Evolutionary conservation across 2,329 filamentous ascomycete species (phyloP), one percentile per base, ranked within the genome.

Genomic region (Xylaria sp.): DNA sequence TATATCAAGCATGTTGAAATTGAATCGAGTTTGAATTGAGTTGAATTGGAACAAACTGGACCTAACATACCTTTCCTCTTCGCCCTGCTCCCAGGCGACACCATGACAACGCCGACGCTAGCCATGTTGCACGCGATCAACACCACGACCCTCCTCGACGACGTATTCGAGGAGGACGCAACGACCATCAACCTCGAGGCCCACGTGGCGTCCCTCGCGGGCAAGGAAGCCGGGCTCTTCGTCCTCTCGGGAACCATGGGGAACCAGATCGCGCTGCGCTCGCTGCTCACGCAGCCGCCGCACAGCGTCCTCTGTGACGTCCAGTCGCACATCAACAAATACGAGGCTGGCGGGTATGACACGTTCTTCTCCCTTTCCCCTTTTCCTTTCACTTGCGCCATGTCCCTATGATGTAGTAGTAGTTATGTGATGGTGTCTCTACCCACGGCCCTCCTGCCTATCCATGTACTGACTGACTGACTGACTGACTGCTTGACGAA

Each of bases 181-280:
- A 91, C 90, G 0, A 94, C 92, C 10, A 87, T 85, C 64, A 81
- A 84, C 37, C 87, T 94, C 57, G 90, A 94, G 78, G 77, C 84
- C 51, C 88, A 90, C 76, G 83, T 94, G 51, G 90, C 91, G 21
- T 78, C 84, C 6, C 84, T 93, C 1, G 88, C 91, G 2, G 85
- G 86, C 69, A 91, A 93, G 74, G 87, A 91, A 74, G 86, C 87
- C 44, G 90, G 85, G 0, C 82, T 94, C 1, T 88, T 94, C 67
- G 92, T 94, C 51, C 85, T 93, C 27, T 92, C 90, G 0, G 92
- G 92, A 4, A 94, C 92, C 1, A 94, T 94, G 92, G 92, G 91
- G 42, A 94, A 94, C 80, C 92, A 94, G 76, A 84, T 95, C 48
- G 88, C 90, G 1, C 84, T 94, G 44, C 90, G 92, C 37, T 85